These are phyloP conservation scores for Podospora pseudopauciseta DNA, from an alignment of 495 filamentous ascomycete species.

Conservation along the genomic window DNA sequence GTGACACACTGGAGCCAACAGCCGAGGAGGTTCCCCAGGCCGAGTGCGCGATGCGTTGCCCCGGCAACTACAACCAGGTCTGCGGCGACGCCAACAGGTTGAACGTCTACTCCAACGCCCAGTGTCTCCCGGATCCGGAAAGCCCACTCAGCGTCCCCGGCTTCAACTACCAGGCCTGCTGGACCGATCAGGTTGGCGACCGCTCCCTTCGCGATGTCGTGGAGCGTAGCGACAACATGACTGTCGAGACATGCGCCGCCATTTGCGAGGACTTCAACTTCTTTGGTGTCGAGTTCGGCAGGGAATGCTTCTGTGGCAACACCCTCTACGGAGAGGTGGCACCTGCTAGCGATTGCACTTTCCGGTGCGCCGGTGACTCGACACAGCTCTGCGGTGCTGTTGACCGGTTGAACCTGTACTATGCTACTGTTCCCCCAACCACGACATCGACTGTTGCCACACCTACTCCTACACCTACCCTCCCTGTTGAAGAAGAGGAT, in stretches of 20 bases:
- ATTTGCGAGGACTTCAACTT: conserved; percentile 33
- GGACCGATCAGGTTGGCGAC: conserved; percentile 29
- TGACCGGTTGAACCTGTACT: conserved; percentile 35
- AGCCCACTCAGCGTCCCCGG: conserved; percentile 29
- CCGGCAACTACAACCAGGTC: conserved; percentile 18
- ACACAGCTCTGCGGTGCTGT: conserved; percentile 13
- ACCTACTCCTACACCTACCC: background rate
- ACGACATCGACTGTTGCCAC: background rate
- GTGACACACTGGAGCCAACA: conserved; percentile 4
- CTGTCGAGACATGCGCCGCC: conserved; percentile 30
- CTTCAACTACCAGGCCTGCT: conserved; percentile 36
- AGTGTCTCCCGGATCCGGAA: conserved; percentile 16
- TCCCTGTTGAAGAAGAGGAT: background rate
- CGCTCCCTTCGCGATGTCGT: conserved; percentile 22
- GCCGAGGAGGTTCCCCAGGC: conserved; percentile 6
- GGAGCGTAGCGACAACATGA: conserved; percentile 27
- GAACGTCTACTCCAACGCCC: conserved; percentile 25
- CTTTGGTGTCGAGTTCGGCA: conserved; percentile 34
- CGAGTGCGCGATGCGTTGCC: conserved; percentile 21
- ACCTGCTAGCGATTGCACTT: conserved; percentile 32
- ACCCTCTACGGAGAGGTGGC: conserved; percentile 24
- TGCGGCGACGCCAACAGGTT: conserved; percentile 24
- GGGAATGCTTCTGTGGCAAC: conserved; percentile 41
- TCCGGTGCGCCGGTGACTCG: conserved; percentile 29
- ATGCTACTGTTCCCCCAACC: conserved; percentile 11